Evolutionary conservation across 2,329 filamentous ascomycete genomes (phyloP).

Genomic region (Raffaelea ambrosiae): DNA sequence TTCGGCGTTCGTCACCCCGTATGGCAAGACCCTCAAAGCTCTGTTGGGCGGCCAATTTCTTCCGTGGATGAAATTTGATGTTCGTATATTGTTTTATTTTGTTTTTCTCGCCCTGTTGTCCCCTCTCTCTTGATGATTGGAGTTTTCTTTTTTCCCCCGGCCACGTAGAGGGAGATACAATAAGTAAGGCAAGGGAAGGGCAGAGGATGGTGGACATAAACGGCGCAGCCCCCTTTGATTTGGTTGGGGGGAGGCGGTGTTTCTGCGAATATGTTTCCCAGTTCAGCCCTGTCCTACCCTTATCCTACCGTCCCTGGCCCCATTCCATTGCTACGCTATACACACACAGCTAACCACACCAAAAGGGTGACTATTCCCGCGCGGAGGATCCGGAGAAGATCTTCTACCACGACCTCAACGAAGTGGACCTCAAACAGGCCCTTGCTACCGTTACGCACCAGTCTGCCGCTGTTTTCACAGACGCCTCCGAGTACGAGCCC

Average conservation of each 20-base stretch:
- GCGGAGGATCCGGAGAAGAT: neutral
- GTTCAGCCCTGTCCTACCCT: too few relatives aligned
- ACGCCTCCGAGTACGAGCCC: neutral
- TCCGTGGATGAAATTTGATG: conserved; percentile 16
- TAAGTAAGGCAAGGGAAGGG: too few relatives aligned
- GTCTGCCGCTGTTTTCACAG: neutral
- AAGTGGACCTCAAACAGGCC: neutral
- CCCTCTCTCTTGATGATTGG: too few relatives aligned
- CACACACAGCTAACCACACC: too few relatives aligned
- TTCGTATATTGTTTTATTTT: too few relatives aligned
- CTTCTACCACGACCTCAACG: conserved; percentile 3
- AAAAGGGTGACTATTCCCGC: neutral
- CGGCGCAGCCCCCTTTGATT: too few relatives aligned
- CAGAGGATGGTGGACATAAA: too few relatives aligned
- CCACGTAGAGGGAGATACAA: neutral
- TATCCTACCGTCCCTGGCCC: too few relatives aligned
- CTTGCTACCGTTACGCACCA: neutral
- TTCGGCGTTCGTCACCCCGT: conserved; percentile 16
- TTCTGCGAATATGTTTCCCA: too few relatives aligned
- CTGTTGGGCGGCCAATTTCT: conserved; percentile 15
- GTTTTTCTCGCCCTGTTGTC: too few relatives aligned
- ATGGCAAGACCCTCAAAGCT: conserved; percentile 13
- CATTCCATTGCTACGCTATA: too few relatives aligned
- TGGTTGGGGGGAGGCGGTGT: too few relatives aligned
- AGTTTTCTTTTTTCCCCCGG: neutral